A percentile compares a stretch with the other conserved stretches of the same genome.
Conservation (phyloP, 345 rosid species). For the Acer negundo region DNA sequence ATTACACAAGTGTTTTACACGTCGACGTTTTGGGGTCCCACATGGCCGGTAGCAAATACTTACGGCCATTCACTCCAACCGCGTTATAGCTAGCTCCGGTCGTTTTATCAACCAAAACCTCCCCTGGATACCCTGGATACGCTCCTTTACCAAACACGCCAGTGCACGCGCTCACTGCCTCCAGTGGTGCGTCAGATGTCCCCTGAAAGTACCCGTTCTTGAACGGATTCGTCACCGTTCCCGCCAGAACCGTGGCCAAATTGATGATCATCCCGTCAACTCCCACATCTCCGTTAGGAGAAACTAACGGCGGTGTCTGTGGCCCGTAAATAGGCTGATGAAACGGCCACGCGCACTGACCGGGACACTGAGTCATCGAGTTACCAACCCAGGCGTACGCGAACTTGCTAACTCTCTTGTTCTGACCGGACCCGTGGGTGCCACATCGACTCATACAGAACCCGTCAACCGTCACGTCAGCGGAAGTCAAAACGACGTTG, state of each 20-base stretch:
- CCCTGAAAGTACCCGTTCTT: conserved; percentile 76
- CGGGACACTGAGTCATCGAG: conserved; percentile 70
- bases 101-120: conserved; percentile 50
- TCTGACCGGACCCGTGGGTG: conserved; percentile 47
- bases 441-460: conserved; percentile 84
- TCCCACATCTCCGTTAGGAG: conserved; percentile 90
- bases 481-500: conserved; percentile 66
- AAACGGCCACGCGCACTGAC: conserved; percentile 93
- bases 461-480: conserved; percentile 68
- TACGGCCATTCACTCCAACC: conserved; percentile 56
- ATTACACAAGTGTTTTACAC: conserved; percentile 63
- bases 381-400: conserved; percentile 83
- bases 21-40: conserved; percentile 73
- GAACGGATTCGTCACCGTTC: conserved; percentile 83
- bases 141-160: conserved; percentile 77
- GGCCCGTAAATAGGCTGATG: conserved; percentile 86
- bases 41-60: conserved; percentile 83
- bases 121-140: conserved; percentile 78
- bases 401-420: conserved; percentile 17
- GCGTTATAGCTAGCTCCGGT: conserved; percentile 75
- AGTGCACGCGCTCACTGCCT: conserved; percentile 82
- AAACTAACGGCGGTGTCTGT: conserved; percentile 60
- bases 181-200: conserved; percentile 60
- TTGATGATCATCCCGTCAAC: conserved; percentile 86
- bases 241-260: conserved; percentile 74